Percentiles rank a stretch among this genome's conserved stretches.
phyloP scores from a whole-genome alignment of 139 green algal species.

The Raphidocelis subcapitata region DNA sequence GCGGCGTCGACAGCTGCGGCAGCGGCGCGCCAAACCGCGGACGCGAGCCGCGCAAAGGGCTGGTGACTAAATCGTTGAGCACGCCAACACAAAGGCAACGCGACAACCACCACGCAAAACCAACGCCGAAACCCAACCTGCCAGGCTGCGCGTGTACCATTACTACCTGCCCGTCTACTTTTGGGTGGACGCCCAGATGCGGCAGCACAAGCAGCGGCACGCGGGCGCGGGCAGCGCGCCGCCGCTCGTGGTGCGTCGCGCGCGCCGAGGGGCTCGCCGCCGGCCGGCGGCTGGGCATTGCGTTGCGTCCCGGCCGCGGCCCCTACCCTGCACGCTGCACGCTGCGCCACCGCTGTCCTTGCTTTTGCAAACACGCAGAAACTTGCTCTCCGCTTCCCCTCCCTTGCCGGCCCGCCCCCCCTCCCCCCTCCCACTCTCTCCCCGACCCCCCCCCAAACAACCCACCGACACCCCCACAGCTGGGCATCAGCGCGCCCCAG shows the following conservation, averaged over 20 bases:
- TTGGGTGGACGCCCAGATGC: slow-evolving; percentile 73
- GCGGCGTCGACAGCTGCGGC: background rate
- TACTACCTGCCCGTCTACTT: slow-evolving; percentile 95
- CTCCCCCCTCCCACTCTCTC: background rate
- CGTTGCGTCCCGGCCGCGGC: no score
- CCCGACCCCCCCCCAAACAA: background rate
- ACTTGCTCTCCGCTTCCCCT: no score
- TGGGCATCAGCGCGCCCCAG: slow-evolving; percentile 92
- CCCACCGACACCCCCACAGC: slow-evolving; percentile 19
- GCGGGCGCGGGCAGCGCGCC: background rate
- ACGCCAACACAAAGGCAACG: background rate
- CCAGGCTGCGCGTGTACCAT: slow-evolving; percentile 80
- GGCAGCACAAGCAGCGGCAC: slow-evolving; percentile 39
- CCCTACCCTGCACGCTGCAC: no score
- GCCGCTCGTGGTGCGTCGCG: slow-evolving; percentile 65
- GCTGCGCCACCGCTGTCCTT: no score
- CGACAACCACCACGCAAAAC: background rate
- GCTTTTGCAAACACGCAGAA: no score
- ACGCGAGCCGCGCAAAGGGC: background rate
- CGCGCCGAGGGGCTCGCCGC: background rate
- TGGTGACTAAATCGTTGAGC: background rate
- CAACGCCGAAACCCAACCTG: background rate
- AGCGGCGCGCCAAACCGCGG: background rate
- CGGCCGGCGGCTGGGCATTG: no score
- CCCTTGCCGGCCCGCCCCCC: no score